Evolutionary conservation across 163 green algal genomes (phyloP).

Genomic region (Coccomyxa subellipsoidea): DNA sequence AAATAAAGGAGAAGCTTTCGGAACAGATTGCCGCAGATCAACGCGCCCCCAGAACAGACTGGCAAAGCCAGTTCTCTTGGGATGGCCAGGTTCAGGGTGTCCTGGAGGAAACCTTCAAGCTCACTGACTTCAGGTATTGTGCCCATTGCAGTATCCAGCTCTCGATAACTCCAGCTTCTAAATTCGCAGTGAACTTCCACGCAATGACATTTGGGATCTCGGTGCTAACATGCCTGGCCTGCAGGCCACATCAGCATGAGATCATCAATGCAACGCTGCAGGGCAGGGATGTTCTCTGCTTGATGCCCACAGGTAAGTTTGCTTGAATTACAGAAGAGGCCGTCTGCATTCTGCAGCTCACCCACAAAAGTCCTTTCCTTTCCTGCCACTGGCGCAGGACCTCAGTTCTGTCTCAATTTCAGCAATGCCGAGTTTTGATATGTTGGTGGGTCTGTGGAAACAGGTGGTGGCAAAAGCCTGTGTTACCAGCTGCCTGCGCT

Average conservation of each 20-base stretch:
- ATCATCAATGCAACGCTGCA: slow-evolving; percentile 66
- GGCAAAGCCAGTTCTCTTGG: slow-evolving; percentile 58
- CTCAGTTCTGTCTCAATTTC: too few relatives aligned
- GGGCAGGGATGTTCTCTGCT: slow-evolving; percentile 59
- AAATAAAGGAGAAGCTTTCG: slow-evolving; percentile 32
- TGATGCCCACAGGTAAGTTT: slow-evolving; percentile 42
- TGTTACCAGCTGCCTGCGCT: slow-evolving; percentile 73
- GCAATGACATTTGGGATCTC: background rate
- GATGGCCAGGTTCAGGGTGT: slow-evolving; percentile 33
- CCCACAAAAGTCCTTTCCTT: too few relatives aligned
- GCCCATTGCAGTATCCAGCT: background rate
- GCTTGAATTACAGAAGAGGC: background rate
- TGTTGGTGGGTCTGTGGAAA: background rate
- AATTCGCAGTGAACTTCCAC: background rate
- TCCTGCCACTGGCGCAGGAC: too few relatives aligned
- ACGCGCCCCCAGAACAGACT: slow-evolving; percentile 53
- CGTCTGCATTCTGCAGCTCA: too few relatives aligned
- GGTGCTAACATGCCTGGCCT: background rate
- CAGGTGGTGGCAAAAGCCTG: slow-evolving; percentile 68
- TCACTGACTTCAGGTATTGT: slow-evolving; percentile 49
- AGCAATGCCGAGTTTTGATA: background rate
- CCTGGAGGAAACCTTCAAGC: slow-evolving; percentile 46
- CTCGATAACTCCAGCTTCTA: too few relatives aligned
- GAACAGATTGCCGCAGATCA: slow-evolving; percentile 29
- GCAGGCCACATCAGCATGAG: slow-evolving; percentile 65